Evolutionary conservation across 768 basidiomycete species (phyloP), one percentile per base, ranked within the genome.

Genomic region (Macrolepiota fuliginosa): DNA sequence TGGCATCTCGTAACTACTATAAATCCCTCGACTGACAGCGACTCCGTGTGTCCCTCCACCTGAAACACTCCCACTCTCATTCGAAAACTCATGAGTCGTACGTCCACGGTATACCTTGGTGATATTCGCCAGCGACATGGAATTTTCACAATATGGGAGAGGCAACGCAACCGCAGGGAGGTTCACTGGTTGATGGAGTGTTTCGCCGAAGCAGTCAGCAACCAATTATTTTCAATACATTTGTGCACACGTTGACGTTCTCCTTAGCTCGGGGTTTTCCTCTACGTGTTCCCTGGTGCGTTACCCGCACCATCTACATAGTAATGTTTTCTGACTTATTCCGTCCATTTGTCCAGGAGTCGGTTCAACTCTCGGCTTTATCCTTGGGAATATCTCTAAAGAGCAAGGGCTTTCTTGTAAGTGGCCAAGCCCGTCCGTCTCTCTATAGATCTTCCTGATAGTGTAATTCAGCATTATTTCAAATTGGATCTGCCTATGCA

Each of bases 401-500:
- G 63, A 75, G 61, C 65, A 59, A 2, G 79, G 80, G 5, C 66
- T 84, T 15, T 83, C 83, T 37, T 84, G 87, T 86, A 59, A 69
- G 84, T 76, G 25, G 12, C 9, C 45, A 1, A 7, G 29, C 22
- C 3, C 4, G 27, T 54, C 64, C 27, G 65, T 46, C 24, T 17
- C 39, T 15, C n/a, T 15, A 12, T 12, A 45, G 35, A 7, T 40
- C 4, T 22, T 27, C 24, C 3, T 37, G 19, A 35, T 64, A 17
- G 32, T 63, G 52, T 36, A 19, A 25, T 63, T 11, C 53, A 88
- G 86, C 82, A 12, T 54, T 89, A 5, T 70, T 83, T 4, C 85
- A 85, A 37, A 73, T 89, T 19, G 88, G 86, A 27, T 66, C 84
- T 35, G 82, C 77, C 0, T 90, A 89, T 71, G 77, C 80, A 3